Percentiles rank a stretch among this genome's conserved stretches.
Evolutionary conservation across 2,329 filamentous ascomycete genomes (phyloP).

Genomic region (Ilyonectria mors-panacis): DNA sequence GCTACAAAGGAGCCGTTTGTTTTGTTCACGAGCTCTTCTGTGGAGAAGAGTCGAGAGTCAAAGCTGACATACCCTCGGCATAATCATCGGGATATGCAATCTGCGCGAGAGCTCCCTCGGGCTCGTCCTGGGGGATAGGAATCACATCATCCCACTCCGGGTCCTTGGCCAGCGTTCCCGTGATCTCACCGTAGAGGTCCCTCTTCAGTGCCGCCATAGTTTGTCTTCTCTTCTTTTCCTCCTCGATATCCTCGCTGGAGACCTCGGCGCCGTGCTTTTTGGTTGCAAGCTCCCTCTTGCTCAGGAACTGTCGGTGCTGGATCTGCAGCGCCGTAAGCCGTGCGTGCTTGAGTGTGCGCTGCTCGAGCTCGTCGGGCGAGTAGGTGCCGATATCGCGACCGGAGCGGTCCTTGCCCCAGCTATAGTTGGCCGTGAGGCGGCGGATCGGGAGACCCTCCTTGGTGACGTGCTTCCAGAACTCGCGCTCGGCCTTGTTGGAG

Average conservation of each 20-base stretch:
- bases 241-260: constrained; percentile 58
- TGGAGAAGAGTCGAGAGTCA: constrained; percentile 22
- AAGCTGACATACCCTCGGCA: constrained; percentile 73
- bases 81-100: constrained; percentile 95
- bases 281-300: constrained; percentile 53
- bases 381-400: constrained; percentile 67
- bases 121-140: constrained; percentile 88
- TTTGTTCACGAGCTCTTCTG: constrained; percentile 21
- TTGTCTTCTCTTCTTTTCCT: constrained; percentile 63
- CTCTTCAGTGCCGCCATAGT: constrained; percentile 67
- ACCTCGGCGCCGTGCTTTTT: constrained; percentile 43
- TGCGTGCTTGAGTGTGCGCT: constrained; percentile 58
- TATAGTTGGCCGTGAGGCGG: constrained; percentile 55
- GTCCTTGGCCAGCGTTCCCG: constrained; percentile 68
- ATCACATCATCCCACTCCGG: constrained; percentile 87
- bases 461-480: constrained; percentile 71
- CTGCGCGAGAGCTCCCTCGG: constrained; percentile 86
- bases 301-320: constrained; percentile 62
- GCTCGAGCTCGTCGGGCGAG: constrained; percentile 61
- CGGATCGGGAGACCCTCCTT: constrained; percentile 68
- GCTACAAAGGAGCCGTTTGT: constrained; percentile 20
- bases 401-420: constrained; percentile 67
- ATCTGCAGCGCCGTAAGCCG: constrained; percentile 61
- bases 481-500: constrained; percentile 66
- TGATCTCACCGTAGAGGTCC: constrained; percentile 68